Base-by-base conservation (phyloP, 306 rosid genomes). In the Albizia julibrissin region DNA sequence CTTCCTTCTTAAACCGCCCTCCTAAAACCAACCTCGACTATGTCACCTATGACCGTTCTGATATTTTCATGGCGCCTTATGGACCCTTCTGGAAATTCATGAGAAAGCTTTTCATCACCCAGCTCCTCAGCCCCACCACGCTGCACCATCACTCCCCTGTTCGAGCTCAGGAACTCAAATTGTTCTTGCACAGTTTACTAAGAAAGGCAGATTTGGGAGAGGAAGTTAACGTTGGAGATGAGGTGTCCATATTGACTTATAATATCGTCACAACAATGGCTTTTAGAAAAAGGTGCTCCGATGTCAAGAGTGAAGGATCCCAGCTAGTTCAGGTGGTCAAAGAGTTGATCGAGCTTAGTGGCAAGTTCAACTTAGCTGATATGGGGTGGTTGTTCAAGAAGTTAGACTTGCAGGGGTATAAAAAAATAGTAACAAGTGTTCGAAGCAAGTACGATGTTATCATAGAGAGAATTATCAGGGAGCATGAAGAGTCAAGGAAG, bases 71-170 rank as follows among this genome's bases (percentile, higher is more conserved):
- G 34, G 82, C 91, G 2, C 87, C 91, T 1, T 87, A 87, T 21
- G 93, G 88, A 62, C 87, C 86, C 8, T 86, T 54, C 37, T 89
- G 93, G 93, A 82, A 84, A 59, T 89, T 87, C 86, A 86, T 84
- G 88, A 89, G 82, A 65, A 86, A 86, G 76, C 77, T 89, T 7
- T 81, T 84, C 37, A 71, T 87, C 61, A 46, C 88, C 21, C 83
- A 84, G 27, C 89, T 89, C 24, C 91, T 89, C 6, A 83, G 87
- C 0, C 83, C 83, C 2, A 72, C 79, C 4, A 85, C 54, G 3
- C 64, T 87, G 29, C 81, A 87, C 9, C 81, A 76, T 27, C 76
- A 70, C 62, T 43, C 64, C 8, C 85, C 85, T 0, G 9, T 85
- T 6, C 79, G 90, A 58, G 49, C 52, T 0, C 83, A 84, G 24